phyloP scores from a whole-genome alignment of 2,329 filamentous ascomycete genomes.

The Neonectria neomacrospora region DNA sequence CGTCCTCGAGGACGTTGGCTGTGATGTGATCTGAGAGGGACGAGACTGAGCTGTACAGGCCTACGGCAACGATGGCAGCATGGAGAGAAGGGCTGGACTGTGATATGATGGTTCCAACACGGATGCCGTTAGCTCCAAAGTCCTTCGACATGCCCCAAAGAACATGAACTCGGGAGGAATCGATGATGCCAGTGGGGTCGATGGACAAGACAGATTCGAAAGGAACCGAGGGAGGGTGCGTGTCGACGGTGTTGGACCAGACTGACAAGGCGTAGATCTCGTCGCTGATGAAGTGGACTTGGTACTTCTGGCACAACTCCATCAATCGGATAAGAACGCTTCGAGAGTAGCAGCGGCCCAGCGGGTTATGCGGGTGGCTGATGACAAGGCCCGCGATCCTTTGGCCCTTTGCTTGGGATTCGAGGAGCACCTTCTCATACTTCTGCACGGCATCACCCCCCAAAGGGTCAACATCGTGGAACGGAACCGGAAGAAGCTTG shows the following conservation, averaged over 20 bases:
- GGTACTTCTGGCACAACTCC: conserved; percentile 58
- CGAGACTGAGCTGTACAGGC: conserved; percentile 58
- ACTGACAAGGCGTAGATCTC: conserved; percentile 64
- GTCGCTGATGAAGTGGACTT: conserved; percentile 63
- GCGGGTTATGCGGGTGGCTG: conserved; percentile 63
- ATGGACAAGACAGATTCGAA: conserved; percentile 62
- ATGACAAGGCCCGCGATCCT: conserved; percentile 61
- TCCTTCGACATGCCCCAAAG: conserved; percentile 61
- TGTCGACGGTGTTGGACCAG: conserved; percentile 54
- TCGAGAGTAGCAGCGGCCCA: conserved; percentile 60
- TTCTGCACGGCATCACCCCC: conserved; percentile 51
- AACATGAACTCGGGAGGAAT: conserved; percentile 62
- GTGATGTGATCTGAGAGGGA: conserved; percentile 55
- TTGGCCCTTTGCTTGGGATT: conserved; percentile 52
- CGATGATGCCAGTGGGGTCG: conserved; percentile 56
- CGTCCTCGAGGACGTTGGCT: conserved; percentile 57
- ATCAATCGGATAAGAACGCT: conserved; percentile 54
- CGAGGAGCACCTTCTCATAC: conserved; percentile 58
- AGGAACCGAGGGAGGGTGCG: conserved; percentile 36
- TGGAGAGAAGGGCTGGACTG: conserved; percentile 56
- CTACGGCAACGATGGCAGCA: conserved; percentile 49
- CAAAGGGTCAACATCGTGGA: conserved; percentile 57
- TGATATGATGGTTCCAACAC: conserved; percentile 62
- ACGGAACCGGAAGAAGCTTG: conserved; percentile 56
- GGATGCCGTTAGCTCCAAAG: conserved; percentile 67